Conservation (phyloP, 2,329 filamentous ascomycete species). For the Curvularia hawaiiensis region DNA sequence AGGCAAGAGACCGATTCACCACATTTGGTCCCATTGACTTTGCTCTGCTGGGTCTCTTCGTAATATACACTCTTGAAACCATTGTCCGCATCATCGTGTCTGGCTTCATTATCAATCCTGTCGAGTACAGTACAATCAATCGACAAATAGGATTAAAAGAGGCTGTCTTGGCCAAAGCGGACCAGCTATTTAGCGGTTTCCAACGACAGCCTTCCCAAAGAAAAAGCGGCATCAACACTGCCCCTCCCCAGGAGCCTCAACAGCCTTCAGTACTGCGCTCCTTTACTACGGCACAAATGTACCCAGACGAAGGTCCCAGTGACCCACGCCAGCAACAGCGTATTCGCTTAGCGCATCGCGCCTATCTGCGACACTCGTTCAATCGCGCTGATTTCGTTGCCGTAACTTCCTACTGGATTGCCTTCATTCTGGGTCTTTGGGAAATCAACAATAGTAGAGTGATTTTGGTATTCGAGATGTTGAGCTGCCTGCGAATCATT, state of each 20-base stretch:
- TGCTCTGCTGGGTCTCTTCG: constrained; percentile 80
- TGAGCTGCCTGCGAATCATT: constrained; percentile 91
- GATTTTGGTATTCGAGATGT: constrained; percentile 92
- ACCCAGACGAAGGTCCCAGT: constrained; percentile 58
- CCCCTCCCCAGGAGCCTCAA: constrained; percentile 37
- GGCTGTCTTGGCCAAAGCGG: constrained; percentile 76
- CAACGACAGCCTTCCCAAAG: constrained; percentile 73
- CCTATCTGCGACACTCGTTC: constrained; percentile 93
- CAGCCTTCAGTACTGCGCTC: constrained; percentile 74
- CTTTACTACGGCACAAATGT: constrained; percentile 73
- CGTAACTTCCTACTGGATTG: constrained; percentile 93
- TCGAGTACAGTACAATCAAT: constrained; percentile 90
- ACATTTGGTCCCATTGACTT: constrained; percentile 81
- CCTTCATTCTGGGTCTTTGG: constrained; percentile 73
- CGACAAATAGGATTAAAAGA: constrained; percentile 74
- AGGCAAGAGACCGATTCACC: constrained; percentile 53
- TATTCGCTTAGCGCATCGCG: constrained; percentile 83
- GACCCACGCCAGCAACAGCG: constrained; percentile 79
- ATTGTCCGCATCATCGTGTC: constrained; percentile 87
- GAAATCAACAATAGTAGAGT: constrained; percentile 72
- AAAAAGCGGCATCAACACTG: constrained; percentile 50
- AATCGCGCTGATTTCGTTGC: constrained; percentile 95
- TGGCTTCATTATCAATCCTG: constrained; percentile 86
- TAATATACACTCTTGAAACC: constrained; percentile 87
- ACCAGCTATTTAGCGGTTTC: constrained; percentile 75